Evolutionary conservation across 1,284 basidiomycete species (phyloP).

Genomic region (Boletus albobrunnescens): DNA sequence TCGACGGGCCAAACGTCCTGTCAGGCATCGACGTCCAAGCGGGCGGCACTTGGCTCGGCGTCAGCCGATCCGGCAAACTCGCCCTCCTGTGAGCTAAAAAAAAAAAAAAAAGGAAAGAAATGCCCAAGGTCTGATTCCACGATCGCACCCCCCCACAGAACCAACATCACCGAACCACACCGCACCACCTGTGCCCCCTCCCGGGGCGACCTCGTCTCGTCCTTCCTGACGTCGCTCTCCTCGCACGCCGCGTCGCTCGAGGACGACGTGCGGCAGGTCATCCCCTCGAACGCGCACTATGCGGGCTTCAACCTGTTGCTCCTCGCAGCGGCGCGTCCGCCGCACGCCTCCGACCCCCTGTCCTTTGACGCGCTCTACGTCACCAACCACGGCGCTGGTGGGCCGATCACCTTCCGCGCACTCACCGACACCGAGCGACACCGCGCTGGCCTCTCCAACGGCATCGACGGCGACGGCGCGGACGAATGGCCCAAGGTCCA

Average conservation of each 20-base stretch:
- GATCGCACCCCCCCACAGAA: slow-evolving; percentile 45
- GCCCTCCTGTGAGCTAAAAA: slow-evolving; percentile 72
- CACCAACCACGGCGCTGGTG: slow-evolving; percentile 68
- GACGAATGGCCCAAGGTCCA: slow-evolving; percentile 69
- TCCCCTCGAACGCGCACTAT: slow-evolving; percentile 48
- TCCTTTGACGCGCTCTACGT: slow-evolving; percentile 51
- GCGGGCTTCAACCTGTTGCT: slow-evolving; percentile 78
- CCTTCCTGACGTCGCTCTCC: slow-evolving; percentile 45
- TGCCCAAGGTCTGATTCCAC: too few species aligned
- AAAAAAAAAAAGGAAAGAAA: too few species aligned
- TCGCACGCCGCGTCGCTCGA: slow-evolving; percentile 17
- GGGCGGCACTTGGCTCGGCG: slow-evolving; percentile 77
- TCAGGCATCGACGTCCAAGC: slow-evolving; percentile 69
- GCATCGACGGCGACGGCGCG: slow-evolving; percentile 55
- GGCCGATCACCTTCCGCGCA: slow-evolving; percentile 49
- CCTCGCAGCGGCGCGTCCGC: slow-evolving; percentile 33
- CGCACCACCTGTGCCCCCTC: slow-evolving; percentile 46
- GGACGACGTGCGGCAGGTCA: slow-evolving; percentile 43
- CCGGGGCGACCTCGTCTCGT: slow-evolving; percentile 61
- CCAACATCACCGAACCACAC: slow-evolving; percentile 71
- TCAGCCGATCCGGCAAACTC: slow-evolving; percentile 58
- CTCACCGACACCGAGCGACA: slow-evolving; percentile 46
- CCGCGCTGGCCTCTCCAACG: slow-evolving; percentile 67
- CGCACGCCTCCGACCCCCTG: slow-evolving; percentile 24
- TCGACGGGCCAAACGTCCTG: slow-evolving; percentile 44